Evolutionary conservation across 257 asterid genomes (phyloP), one percentile per base, ranked within the genome.

Genomic region (Nicotiana tomentosiformis): DNA sequence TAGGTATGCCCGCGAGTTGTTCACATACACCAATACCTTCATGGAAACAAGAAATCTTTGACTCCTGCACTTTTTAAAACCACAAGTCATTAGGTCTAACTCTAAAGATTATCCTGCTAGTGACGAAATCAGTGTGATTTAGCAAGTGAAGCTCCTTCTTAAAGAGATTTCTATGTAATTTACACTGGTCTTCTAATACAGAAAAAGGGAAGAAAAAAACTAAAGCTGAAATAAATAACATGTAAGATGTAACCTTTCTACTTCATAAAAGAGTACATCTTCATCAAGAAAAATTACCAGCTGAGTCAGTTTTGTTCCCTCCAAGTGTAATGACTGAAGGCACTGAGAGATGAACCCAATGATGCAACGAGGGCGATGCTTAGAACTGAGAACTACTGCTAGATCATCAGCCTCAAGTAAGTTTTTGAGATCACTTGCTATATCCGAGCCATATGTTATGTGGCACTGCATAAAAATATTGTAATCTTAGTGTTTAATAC

Each of bases 301-400:
- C 35, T 81, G n/a, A n/a, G 85, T 88, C 55, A 90, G 93, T 82
- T 90, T 90, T n/a, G 95, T 18, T 79, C 90, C 83, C n/a, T 93
- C 99, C 87, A 94, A 26, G 69, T 89, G 90, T 79, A 96, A 91
- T 77, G 90, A 81, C 83, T 89, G 94, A 66, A 96, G 90, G 87
- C 98, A 90, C 58, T 92, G 99, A 69, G 98, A 93, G 87, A 96
- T 96, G 89, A 94, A 94, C 85, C 93, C 97, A 61, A 94, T 91
- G 84, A 96, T 85, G 89, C 98, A 94, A 66, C 91, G 95, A 17
- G 99, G 99, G 1, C 92, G 94, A 84, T 96, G 97, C 76, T 93
- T 92, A 70, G 99, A 91, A 76, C 90, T 80, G 77, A 93, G 91
- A 85, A 96, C 90, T 49, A 96, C 85, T 4, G 90, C 92, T 49